Percentiles rank a stretch among this genome's conserved stretches.
phyloP scores from a whole-genome alignment of 352 stramenopile species.

The Globisporangium carolinianum region DNA sequence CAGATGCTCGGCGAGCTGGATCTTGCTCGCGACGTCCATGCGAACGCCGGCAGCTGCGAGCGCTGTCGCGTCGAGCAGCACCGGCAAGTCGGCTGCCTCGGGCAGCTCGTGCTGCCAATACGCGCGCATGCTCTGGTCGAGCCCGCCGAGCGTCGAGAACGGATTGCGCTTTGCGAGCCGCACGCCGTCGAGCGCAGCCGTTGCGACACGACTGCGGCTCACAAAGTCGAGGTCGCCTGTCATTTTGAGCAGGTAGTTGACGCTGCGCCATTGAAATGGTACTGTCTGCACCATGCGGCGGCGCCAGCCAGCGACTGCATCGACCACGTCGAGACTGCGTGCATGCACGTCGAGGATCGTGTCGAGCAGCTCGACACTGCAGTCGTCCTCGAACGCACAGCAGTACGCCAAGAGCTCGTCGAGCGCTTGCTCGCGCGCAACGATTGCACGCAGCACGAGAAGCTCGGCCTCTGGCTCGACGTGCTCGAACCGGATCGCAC shows the following conservation, averaged over 20 bases:
- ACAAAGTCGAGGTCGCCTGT: constrained; percentile 63
- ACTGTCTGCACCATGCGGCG: constrained; percentile 47
- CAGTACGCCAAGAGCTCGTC: constrained; percentile 43
- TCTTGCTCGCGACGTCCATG: constrained; percentile 35
- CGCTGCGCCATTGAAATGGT: constrained; percentile 51
- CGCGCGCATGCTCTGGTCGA: constrained; percentile 54
- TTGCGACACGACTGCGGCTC: constrained; percentile 53
- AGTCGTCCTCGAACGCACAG: constrained; percentile 41
- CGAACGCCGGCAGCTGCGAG: constrained; percentile 20
- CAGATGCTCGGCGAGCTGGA: constrained; percentile 50
- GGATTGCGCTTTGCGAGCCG: constrained; percentile 54
- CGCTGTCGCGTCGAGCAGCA: constrained; percentile 50
- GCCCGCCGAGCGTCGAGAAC: constrained; percentile 60
- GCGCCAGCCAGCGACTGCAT: constrained; percentile 53
- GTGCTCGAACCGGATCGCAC: constrained; percentile 47
- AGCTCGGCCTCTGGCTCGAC: constrained; percentile 57
- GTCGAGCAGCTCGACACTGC: constrained; percentile 37
- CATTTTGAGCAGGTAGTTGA: constrained; percentile 73
- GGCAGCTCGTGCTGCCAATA: constrained; percentile 52
- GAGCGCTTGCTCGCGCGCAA: constrained; percentile 48
- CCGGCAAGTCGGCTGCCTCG: constrained; percentile 40
- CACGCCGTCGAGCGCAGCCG: constrained; percentile 45
- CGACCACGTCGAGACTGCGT: constrained; percentile 42
- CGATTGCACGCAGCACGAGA: constrained; percentile 52
- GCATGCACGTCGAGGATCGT: constrained; percentile 36